These are phyloP conservation scores for Olyra latifolia DNA, from an alignment of 176 grass and related monocot species.

Conservation along the genomic window DNA sequence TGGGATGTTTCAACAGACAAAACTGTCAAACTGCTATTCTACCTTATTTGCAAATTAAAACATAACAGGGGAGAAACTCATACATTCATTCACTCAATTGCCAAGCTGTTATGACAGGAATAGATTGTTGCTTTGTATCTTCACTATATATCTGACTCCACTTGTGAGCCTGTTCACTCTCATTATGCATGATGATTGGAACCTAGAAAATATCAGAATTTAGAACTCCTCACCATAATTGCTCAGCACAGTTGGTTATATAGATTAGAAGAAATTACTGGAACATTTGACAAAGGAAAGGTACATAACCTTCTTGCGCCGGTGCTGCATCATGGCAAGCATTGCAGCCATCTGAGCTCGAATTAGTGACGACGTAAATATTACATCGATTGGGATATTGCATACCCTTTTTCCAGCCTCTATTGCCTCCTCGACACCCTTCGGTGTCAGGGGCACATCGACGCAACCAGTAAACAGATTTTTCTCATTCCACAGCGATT, in stretches of 20 bases:
- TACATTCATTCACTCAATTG: slow-evolving; percentile 87
- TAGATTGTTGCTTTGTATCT: slow-evolving; percentile 81
- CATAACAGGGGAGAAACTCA: slow-evolving; percentile 14
- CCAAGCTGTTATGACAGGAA: slow-evolving; percentile 88
- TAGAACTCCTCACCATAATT: not conserved
- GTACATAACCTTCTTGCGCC: slow-evolving; percentile 57
- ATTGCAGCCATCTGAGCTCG: slow-evolving; percentile 98
- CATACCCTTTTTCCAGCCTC: slow-evolving; percentile 96
- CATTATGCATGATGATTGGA: slow-evolving; percentile 74
- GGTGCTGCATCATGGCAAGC: slow-evolving; percentile 97
- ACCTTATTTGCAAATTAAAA: not conserved
- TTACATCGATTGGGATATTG: slow-evolving; percentile 91
- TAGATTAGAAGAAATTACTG: not conserved
- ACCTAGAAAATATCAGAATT: slow-evolving; percentile 49
- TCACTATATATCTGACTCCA: slow-evolving; percentile 92
- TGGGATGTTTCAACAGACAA: not conserved
- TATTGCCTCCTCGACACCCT: slow-evolving; percentile 88
- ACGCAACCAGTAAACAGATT: slow-evolving; percentile 98
- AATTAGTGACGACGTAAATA: slow-evolving; percentile 83
- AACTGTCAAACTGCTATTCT: not conserved
- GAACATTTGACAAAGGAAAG: not conserved
- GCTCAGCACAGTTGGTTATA: not conserved
- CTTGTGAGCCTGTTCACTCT: slow-evolving; percentile 59
- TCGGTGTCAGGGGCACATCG: slow-evolving; percentile 88
- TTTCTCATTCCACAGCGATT: slow-evolving; percentile 95